Percentiles rank a stretch among this genome's conserved stretches.
These are phyloP conservation scores for Suillus sp. DNA, from an alignment of 768 basidiomycete genomes.

Conservation along the genomic window DNA sequence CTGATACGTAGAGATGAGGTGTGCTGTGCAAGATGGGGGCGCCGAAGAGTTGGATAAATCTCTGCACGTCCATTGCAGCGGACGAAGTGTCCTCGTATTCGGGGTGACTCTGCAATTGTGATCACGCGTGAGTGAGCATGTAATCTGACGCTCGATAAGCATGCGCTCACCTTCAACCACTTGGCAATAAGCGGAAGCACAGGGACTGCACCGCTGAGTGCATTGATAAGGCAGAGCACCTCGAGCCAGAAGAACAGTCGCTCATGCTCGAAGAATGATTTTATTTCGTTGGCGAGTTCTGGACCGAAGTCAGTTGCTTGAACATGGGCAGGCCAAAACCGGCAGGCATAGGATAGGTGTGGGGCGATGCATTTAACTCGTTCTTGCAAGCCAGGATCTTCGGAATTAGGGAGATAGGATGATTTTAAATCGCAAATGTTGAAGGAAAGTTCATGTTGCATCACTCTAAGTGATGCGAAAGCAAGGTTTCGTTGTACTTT, in stretches of 20 bases:
- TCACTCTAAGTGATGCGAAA: background rate
- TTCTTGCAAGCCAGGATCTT: background rate
- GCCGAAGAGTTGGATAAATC: background rate
- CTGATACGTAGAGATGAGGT: background rate
- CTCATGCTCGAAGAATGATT: background rate
- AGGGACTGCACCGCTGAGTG: background rate
- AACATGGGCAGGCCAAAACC: background rate
- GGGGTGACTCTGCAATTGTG: background rate
- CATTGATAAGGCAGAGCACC: background rate
- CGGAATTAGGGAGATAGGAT: background rate
- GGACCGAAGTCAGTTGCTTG: background rate
- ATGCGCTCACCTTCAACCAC: background rate
- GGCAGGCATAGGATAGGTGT: background rate
- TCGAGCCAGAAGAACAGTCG: background rate
- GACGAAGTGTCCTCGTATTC: background rate
- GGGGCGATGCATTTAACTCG: background rate
- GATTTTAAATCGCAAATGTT: background rate
- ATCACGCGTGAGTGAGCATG: background rate
- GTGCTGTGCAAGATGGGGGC: background rate
- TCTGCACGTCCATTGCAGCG: background rate
- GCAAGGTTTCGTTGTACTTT: background rate
- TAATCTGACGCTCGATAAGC: fast-evolving
- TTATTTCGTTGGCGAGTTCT: background rate
- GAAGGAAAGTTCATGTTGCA: background rate
- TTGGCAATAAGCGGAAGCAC: background rate